These are phyloP conservation scores for Eimeria praecox DNA, from an alignment of 169 alveolate species.

Conservation along the genomic window DNA sequence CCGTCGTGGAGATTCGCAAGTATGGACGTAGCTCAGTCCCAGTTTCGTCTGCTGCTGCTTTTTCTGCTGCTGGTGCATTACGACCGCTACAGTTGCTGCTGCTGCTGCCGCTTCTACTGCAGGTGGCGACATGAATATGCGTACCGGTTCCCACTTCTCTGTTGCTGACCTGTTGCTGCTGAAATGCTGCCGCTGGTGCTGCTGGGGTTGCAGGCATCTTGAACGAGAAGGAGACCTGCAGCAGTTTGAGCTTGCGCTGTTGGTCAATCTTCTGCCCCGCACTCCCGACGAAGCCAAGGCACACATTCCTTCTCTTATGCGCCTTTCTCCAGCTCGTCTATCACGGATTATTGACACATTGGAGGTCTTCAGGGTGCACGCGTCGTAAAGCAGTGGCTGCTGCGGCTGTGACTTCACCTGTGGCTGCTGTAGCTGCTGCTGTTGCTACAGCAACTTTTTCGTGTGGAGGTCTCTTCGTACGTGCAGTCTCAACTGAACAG, in stretches of 20 bases:
- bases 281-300: conserved; percentile 93
- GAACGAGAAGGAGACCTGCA: conserved; percentile 92
- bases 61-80: not conserved
- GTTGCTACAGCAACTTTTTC: not conserved
- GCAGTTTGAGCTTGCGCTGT: conserved; percentile 93
- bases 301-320: conserved; percentile 86
- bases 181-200: conserved; percentile 10
- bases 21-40: conserved; percentile 63
- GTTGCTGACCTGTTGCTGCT: not conserved
- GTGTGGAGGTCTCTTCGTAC: not conserved
- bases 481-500: not conserved
- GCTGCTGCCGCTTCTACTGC: conserved; percentile 40
- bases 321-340: conserved; percentile 83
- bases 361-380: conserved; percentile 84
- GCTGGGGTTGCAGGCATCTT: conserved; percentile 85
- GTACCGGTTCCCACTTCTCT: too few species aligned
- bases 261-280: conserved; percentile 92
- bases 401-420: not conserved
- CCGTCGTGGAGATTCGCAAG: conserved; percentile 91
- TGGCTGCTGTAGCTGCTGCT: not conserved
- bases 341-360: conserved; percentile 84
- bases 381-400: conserved; percentile 38
- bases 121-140: not conserved
- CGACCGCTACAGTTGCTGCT: not conserved
- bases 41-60: conserved; percentile 1